These are phyloP conservation scores for Elsinoe arachidis DNA, from an alignment of 2,329 filamentous ascomycete species.

Conservation along the genomic window DNA sequence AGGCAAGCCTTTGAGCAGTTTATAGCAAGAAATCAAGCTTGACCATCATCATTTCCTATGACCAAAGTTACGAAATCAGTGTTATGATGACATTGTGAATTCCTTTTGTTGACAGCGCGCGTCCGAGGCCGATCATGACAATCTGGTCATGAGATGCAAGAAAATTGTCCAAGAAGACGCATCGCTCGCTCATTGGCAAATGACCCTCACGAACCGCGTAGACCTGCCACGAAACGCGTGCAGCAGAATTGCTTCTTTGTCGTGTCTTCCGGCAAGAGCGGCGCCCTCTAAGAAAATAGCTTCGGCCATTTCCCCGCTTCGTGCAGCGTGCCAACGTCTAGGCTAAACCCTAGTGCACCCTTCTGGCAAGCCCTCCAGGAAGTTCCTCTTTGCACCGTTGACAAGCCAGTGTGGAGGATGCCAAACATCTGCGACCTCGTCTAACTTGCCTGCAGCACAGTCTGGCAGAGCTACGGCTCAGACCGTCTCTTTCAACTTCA, in stretches of 20 bases:
- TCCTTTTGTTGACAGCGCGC: background rate
- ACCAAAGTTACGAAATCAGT: background rate
- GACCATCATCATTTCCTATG: background rate
- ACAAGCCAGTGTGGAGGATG: background rate
- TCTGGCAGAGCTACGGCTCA: slow-evolving; percentile 9
- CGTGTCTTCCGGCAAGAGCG: background rate
- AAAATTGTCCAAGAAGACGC: slow-evolving; percentile 1
- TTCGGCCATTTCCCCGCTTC: slow-evolving; percentile 5
- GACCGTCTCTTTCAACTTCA: slow-evolving; percentile 7
- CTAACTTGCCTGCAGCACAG: slow-evolving; percentile 5
- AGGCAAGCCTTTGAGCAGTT: background rate
- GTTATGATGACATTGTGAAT: too few species aligned
- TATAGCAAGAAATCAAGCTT: background rate
- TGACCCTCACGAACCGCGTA: background rate
- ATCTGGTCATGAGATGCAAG: slow-evolving; percentile 6
- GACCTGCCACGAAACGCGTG: slow-evolving; percentile 1
- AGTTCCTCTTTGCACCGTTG: slow-evolving; percentile 4
- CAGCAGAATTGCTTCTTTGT: background rate
- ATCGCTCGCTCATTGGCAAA: slow-evolving; percentile 1
- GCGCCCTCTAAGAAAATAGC: background rate
- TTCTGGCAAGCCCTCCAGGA: slow-evolving; percentile 1
- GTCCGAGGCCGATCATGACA: background rate
- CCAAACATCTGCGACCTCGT: slow-evolving; percentile 8
- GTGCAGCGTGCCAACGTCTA: slow-evolving; percentile 2
- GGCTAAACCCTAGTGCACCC: slow-evolving; percentile 7